phyloP scores from a whole-genome alignment of 73 alveolate genomes.

The Halteria grandinella region DNA sequence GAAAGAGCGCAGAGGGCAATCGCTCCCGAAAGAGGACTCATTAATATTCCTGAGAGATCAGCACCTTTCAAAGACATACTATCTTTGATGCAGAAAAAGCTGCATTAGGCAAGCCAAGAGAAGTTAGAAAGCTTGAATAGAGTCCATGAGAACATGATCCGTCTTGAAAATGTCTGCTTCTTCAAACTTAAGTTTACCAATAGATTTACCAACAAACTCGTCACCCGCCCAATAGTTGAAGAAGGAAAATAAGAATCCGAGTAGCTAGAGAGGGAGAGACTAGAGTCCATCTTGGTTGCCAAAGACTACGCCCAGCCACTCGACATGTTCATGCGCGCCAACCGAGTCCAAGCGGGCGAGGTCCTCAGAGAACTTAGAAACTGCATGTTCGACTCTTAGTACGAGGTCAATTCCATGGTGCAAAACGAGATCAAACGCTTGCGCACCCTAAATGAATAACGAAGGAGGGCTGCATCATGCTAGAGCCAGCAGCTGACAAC shows the following conservation, averaged over 20 bases:
- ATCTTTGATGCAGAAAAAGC: slow-evolving; percentile 1
- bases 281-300: no score
- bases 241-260: no score
- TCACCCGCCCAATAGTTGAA: no score
- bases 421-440: slow-evolving; percentile 52
- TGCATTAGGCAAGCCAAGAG: slow-evolving; percentile 63
- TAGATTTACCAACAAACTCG: no score
- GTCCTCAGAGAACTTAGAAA: slow-evolving; percentile 72
- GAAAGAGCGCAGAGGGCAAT: slow-evolving; percentile 67
- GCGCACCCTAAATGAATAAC: slow-evolving; percentile 45
- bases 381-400: slow-evolving; percentile 70
- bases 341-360: slow-evolving; percentile 44
- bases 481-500: slow-evolving; percentile 48
- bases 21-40: slow-evolving; percentile 42
- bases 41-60: slow-evolving; percentile 47
- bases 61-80: slow-evolving; percentile 33
- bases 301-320: slow-evolving; percentile 4
- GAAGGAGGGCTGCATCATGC: slow-evolving; percentile 57
- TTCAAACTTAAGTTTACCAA: slow-evolving; percentile 34
- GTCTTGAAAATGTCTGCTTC: slow-evolving; percentile 25
- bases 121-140: slow-evolving; percentile 44
- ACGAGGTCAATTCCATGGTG: slow-evolving; percentile 54
- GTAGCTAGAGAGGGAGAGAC: no score
- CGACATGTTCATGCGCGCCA: slow-evolving; percentile 48
- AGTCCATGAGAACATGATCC: slow-evolving; percentile 45